Base-by-base conservation (phyloP, 345 rosid genomes). In the Sapria himalayana region DNA sequence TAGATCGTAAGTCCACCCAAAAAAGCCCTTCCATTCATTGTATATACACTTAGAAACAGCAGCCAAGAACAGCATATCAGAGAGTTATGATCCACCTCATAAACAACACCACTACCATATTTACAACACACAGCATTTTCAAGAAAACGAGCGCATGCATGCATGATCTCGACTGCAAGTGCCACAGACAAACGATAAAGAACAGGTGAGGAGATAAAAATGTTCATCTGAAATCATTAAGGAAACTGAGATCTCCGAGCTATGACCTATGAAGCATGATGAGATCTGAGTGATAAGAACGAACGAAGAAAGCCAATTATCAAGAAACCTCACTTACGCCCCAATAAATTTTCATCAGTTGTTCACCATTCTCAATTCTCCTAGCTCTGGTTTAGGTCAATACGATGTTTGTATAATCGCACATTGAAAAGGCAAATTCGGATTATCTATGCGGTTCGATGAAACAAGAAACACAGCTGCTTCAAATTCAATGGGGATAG, bases 1-100 rank as follows among this genome's bases (percentile, higher is more conserved):
- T 38, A 71, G 25, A 56, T 73, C 81, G 50, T 70, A 67, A 34
- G 78, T 50, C 69, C 81, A 70, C 43, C 73, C 80, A 41, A 76
- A 65, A 37, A 89, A 49, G 19, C 85, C 85, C 56, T 73, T 82
- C 98, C 84, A 79, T 56, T 76, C 91, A 48, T 74, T 71, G 62
- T 82, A 82, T 60, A 82, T 50, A 52, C 73, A 79, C 98, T 89
- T 43, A 16, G 11, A 33, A 4, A 31, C 22, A 36, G 39, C 8
- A 21, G 9, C 5, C 1, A n/a, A 9, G 37, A 20, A 22, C 24
- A 13, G 14, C 19, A 20, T 38, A 29, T 13, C 10, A 10, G 18
- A 1, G 34, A 22, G n/a, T n/a, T n/a, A 8, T 21, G 31, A 45
- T 23, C 17, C 19, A 41, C 15, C 15, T 37, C 15, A 24, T 39